These are phyloP conservation scores for Mycena haematopus DNA, from an alignment of 768 basidiomycete genomes.

Conservation along the genomic window DNA sequence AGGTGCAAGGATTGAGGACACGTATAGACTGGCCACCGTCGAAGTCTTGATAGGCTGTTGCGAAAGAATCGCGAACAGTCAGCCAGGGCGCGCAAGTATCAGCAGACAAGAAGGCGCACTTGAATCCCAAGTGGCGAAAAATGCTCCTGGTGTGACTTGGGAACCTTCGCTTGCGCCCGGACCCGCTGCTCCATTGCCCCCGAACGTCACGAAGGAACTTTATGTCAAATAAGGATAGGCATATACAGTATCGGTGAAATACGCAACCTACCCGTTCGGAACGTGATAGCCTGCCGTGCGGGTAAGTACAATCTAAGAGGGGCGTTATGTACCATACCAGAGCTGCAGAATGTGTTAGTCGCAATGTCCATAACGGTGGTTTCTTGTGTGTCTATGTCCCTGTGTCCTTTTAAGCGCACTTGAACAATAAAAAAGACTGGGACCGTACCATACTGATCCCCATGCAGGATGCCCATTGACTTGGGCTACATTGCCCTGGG, in stretches of 20 bases:
- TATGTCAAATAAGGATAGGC: neutral
- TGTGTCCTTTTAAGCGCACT: conserved; percentile 31
- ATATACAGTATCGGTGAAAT: neutral
- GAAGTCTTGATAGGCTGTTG: conserved; percentile 78
- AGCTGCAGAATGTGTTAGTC: conserved; percentile 77
- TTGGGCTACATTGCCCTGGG: conserved; percentile 56
- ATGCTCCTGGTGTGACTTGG: conserved; percentile 48
- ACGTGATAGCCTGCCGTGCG: conserved; percentile 50
- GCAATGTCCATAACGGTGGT: conserved; percentile 73
- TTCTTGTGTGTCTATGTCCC: conserved; percentile 67
- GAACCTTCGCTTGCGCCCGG: conserved; percentile 62
- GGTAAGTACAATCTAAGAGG: neutral
- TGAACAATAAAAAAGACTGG: neutral
- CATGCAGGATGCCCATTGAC: conserved; percentile 77
- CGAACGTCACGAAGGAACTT: conserved; percentile 72
- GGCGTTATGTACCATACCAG: conserved; percentile 33
- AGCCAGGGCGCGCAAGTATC: too few relatives aligned
- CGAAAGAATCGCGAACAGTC: too few relatives aligned
- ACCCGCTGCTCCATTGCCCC: conserved; percentile 78
- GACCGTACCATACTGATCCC: conserved; percentile 69
- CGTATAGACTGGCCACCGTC: conserved; percentile 84
- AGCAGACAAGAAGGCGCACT: too few relatives aligned
- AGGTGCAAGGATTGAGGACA: conserved; percentile 76
- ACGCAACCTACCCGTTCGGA: conserved; percentile 55
- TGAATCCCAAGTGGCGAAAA: conserved; percentile 62